Base-by-base conservation (phyloP, 176 grass and related monocot species). In the Otatea glauca region DNA sequence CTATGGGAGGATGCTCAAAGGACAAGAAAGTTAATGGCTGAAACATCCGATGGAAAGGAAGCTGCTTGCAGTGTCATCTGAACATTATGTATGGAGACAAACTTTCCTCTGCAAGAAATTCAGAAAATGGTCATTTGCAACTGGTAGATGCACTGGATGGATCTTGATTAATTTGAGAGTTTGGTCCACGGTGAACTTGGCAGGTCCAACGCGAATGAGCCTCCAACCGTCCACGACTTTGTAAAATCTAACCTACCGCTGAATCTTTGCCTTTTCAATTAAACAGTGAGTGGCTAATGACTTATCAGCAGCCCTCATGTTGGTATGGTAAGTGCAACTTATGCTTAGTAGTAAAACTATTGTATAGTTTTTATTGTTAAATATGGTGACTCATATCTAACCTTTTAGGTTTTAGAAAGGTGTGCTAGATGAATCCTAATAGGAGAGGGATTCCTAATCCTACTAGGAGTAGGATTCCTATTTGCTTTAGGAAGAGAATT, bases 1-100 rank as follows among this genome's bases (percentile, higher is more conserved):
- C 86, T 88, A 56, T 94, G 92, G 94, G 92, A 94, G 27, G 64
- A 92, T 50, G 88, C 91, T 75, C 68, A 49, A 67, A 97, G 73
- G 73, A 92, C 54, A 18, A 90, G 94, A 80, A 81, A 85, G 65
- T 63, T 94, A 35, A 86, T 97, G 88, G 27, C 37, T 34, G 81
- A 88, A 75, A 86, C 68, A 81, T 88, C 75, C 12, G 62, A 38
- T 80, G 64, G 56, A 70, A 94, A 94, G 78, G 88, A 90, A 69
- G 69, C 60, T 86, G 90, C 85, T 72, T 81, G 38, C 50, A 94
- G 83, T 80, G 77, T 81, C 39, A 78, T 92, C 68, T 94, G 53
- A 87, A 44, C 48, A 78, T 80, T 35, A 25, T 21, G 0, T 79
- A 86, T 86, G 50, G 8, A 9, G 38, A 58, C 21, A 59, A 37